Evolutionary conservation across 1,139 yeast genomes (phyloP), one percentile per base, ranked within the genome.

Genomic region (Suhomyces kunorum): DNA sequence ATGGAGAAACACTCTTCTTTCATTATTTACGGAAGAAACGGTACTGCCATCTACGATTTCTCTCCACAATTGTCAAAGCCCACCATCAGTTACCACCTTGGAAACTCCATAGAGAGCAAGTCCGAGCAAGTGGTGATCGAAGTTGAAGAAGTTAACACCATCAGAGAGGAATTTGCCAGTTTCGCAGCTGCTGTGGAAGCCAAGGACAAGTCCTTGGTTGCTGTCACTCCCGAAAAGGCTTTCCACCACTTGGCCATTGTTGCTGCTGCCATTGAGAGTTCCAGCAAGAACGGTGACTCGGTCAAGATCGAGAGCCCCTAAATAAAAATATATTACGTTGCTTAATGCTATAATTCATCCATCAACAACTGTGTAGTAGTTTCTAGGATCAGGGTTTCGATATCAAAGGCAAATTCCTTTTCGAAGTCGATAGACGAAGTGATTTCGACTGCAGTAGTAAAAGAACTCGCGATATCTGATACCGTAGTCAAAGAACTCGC

Each of bases 211-310:
- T 59, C 72, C 2, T 50, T 75, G 42, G 64, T 87, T 38, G 66
- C 64, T 30, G 78, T 82, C 27, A 72, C 81, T 13, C 95, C 96
- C 16, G 81, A 78, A 47, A 75, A 71, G 47, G 89, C 95, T 8
- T 89, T 85, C 80, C 96, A 89, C 63, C 97, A 90, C 61, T 79
- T 89, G 63, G 96, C 96, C 8, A 78, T 87, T 52, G 80, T 90
- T 44, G 94, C 80, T 40, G 97, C 96, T 30, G 86, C 87, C 47
- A 64, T 90, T 34, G 83, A 84, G 47, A 83, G 94, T 44, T 78
- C 89, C 28, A 59, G 72, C 31, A 65, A 73, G 35, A 68, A 71
- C 40, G 96, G 96, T 49, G 63, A 68, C 40, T 64, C 76, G 30
- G 82, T 82, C 23, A 61, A 61, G 41, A 85, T 87, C 24, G 71